A percentile compares a stretch with the other conserved stretches of the same genome.
Evolutionary conservation across 2,329 filamentous ascomycete genomes (phyloP).

Genomic region (Cladosporium sp.): DNA sequence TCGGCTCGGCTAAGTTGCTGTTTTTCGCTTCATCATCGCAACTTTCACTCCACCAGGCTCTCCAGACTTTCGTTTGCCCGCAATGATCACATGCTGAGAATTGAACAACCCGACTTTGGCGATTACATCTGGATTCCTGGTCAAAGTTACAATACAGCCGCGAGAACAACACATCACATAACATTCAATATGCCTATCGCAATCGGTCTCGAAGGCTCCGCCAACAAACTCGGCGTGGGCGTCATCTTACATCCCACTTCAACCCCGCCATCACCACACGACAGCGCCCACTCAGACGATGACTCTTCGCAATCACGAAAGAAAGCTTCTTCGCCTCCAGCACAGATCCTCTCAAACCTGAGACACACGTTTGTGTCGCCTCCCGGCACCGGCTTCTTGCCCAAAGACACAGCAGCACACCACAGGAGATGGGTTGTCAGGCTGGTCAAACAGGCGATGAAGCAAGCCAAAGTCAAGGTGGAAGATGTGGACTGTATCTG

Average conservation of each 20-base stretch:
- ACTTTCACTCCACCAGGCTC: constrained; percentile 9
- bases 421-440: constrained; percentile 83
- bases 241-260: constrained; percentile 74
- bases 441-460: constrained; percentile 77
- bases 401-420: constrained; percentile 92
- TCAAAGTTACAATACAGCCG: neutral
- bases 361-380: constrained; percentile 92
- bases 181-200: constrained; percentile 54
- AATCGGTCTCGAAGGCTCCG: constrained; percentile 83
- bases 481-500: constrained; percentile 85
- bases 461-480: constrained; percentile 63
- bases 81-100: constrained; percentile 7
- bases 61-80: neutral
- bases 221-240: constrained; percentile 96
- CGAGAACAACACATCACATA: neutral
- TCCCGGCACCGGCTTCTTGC: constrained; percentile 90
- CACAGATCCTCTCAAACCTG: constrained; percentile 84
- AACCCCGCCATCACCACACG: constrained; percentile 36
- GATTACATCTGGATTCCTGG: neutral
- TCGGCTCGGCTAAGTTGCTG: neutral
- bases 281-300: constrained; percentile 39
- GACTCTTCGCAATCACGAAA: constrained; percentile 25
- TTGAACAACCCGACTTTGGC: neutral
- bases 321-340: constrained; percentile 42
- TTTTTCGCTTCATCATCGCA: neutral